These are phyloP conservation scores for Lactarius deliciosus DNA, from an alignment of 768 basidiomycete genomes.

Conservation along the genomic window DNA sequence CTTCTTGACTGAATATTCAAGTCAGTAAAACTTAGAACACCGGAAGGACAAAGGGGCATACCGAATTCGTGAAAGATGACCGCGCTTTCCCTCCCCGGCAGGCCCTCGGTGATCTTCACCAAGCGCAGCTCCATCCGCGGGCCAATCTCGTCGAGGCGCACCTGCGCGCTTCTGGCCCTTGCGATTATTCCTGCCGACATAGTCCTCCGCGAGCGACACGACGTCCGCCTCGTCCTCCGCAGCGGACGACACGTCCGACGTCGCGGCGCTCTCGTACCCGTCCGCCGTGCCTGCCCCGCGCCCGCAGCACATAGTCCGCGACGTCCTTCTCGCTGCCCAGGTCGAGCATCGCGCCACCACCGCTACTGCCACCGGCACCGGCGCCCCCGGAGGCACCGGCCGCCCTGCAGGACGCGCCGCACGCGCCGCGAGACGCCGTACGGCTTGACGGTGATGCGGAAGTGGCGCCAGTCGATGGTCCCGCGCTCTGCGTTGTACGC, in stretches of 20 bases:
- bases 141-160: constrained; percentile 90
- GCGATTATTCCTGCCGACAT: constrained; percentile 92
- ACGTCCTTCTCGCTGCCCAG: constrained; percentile 91
- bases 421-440: constrained; percentile 93
- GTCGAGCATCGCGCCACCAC: constrained; percentile 54
- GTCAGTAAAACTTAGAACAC: not conserved
- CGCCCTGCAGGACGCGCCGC: constrained; percentile 79
- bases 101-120: constrained; percentile 92
- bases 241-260: constrained; percentile 62
- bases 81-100: constrained; percentile 89
- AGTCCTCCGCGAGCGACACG: constrained; percentile 86
- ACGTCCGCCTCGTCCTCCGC: constrained; percentile 84
- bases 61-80: constrained; percentile 96
- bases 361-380: constrained; percentile 22
- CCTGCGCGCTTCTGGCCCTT: constrained; percentile 89
- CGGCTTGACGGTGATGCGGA: constrained; percentile 91
- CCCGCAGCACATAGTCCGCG: constrained; percentile 87
- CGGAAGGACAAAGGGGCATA: constrained; percentile 40
- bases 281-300: constrained; percentile 49
- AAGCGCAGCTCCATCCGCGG: constrained; percentile 92
- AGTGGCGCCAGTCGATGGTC: constrained; percentile 92
- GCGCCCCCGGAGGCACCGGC: constrained; percentile 33
- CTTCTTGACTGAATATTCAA: constrained; percentile 73
- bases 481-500: constrained; percentile 85
- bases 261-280: constrained; percentile 74